Evolutionary conservation across 805 yeast species (phyloP), one percentile per base, ranked within the genome.

Genomic region (Kazachstania bromeliacearum): DNA sequence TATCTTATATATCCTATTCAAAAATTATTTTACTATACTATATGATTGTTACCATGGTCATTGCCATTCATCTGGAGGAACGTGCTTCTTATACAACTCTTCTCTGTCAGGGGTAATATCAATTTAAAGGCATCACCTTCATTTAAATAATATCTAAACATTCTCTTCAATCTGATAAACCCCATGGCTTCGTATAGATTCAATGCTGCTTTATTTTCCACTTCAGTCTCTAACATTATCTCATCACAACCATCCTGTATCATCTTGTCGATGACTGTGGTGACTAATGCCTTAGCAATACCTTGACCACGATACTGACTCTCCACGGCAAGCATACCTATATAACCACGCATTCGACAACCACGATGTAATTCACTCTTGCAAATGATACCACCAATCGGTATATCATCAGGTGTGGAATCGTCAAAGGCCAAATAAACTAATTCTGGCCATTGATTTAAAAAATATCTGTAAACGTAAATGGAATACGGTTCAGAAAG

Each of bases 281-380:
- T 65, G 13, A 87, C 87, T 34, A 92, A 67, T 31, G 64, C 63
- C 45, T 79, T 79, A 3, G 96, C 96, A 32, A 88, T 80, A 1
- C 96, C 95, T 30, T 63, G 64, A 3, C 94, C 88, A 37, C 98
- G 65, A 53, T 69, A 77, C 12, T 60, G 54, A 26, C 76, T 75
- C 34, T 78, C 77, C 9, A 89, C 94, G 0, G 94, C 95, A 37
- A 92, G 63, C 98, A 92, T 92, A 2, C 96, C 98, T 20, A 92
- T 88, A 52, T 92, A 92, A 0, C 98, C 98, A 41, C 98, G 68
- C 46, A 68, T 54, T 41, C 95, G 67, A 14, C 46, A 46, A 16
- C 71, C 68, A 40, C 89, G 68, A 59, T 89, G 96, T 1, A 72
- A 65, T 44, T 83, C 94, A 9, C 77, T 73, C 50, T 87, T 85